Evolutionary conservation across 106 monocot genomes (phyloP), one percentile per base, ranked within the genome.

Genomic region (Acanthochlamys bracteata): DNA sequence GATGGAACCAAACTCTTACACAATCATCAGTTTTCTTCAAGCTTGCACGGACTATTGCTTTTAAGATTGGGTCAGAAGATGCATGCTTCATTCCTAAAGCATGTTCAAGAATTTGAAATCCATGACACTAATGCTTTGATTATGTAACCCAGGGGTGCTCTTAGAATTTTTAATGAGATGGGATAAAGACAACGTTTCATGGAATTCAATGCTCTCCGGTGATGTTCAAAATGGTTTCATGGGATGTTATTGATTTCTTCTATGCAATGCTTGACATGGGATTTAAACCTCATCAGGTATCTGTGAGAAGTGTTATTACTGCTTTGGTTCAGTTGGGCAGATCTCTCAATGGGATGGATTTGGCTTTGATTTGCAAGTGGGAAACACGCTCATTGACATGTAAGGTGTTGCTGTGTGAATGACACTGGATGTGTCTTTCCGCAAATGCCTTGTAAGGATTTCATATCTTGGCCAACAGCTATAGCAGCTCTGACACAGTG

Each of bases 161-260:
- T 68, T 24, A 66, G 24, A 24, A 70, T 85, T 56, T 98, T 91
- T 57, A 2, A 20, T 46, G 72, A 74, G 56, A 85, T 88, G 74
- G 59, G 71, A 77, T 25, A 91, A 73, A 68, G 91, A 98, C 43
- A 79, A 78, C 51, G 68, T 98, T 26, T 77, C 91, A 8, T 98
- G 96, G 96, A 98, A 98, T 65, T 92, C 96, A 10, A 41, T 98
- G 69, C 84, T 98, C 20, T 88, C 91, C 23, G 78, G 76, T 41
- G 91, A 73, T 69, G 72, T 91, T 66, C 88, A 91, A 25, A 91
- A 88, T 64, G 66, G 57, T 52, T 60, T 76, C 1, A 75, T 83
- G 66, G 43, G 72, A 91, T 51, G 74, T 78, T 55, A 52, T 88
- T 53, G 52, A 47, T 4, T 69, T 83, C 62, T 88, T 88, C 65